Base-by-base conservation (phyloP, 176 grass and related monocot species). In the Oryza meyeriana region DNA sequence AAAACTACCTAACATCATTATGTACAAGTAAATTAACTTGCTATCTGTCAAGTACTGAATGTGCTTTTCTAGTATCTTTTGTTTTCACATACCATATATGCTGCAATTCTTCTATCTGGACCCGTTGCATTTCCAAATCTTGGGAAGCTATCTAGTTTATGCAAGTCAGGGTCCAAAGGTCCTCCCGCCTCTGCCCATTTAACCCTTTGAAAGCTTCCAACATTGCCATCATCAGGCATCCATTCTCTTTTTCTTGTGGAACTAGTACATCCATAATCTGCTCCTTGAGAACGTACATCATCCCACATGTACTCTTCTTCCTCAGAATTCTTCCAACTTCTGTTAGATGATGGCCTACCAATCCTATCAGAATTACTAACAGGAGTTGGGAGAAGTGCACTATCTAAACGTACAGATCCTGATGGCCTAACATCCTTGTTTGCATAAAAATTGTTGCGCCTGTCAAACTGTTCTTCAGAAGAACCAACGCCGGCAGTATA, bases 281-380 rank as follows among this genome's bases (percentile, higher is more conserved):
- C 82, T 79, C 30, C 40, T 66, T 79, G 81, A 63, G 81, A 85
- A 74, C 79, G 94, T 50, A 93, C 77, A 58, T 97, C 91, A 82
- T 92, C 97, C 97, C 93, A 99, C 26, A 90, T 71, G 74, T 92
- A 99, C 80, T 99, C 97, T 90, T 99, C 93, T 85, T 99, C 97
- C 90, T 94, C 97, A 72, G 91, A 84, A 80, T 92, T 93, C 83
- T 99, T 99, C 97, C 97, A 99, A 52, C 50, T 93, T 87, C 88
- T 90, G 31, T 86, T 90, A 31, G 89, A 89, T 84, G 91, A 71
- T 12, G 71, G 34, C 42, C 85, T 87, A 39, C 78, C 84, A 71
- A 77, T 82, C 77, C 87, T 94, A 74, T 88, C 91, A 33, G 55
- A 72, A 87, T 63, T 82, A 83, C 64, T 79, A 29, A 73, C 72